Evolutionary conservation across 2,329 filamentous ascomycete genomes (phyloP).

Genomic region (Alternaria viburni): DNA sequence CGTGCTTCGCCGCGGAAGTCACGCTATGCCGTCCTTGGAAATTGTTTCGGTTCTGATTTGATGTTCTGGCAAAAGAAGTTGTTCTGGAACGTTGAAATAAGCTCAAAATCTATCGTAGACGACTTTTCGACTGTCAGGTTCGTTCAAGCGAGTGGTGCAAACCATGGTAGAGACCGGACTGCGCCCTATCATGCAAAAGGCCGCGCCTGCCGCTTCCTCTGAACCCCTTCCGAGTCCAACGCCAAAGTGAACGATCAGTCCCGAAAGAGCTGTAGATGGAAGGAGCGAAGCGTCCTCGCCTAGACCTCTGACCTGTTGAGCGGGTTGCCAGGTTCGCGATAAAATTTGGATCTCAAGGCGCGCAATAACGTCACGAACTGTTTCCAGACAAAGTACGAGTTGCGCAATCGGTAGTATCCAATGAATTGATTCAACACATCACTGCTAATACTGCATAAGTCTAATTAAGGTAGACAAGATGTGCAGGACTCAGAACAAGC

Average conservation of each 20-base stretch:
- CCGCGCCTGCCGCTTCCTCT: background rate
- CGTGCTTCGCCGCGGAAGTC: background rate
- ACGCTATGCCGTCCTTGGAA: background rate
- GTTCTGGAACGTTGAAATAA: background rate
- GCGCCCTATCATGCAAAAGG: background rate
- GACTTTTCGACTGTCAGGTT: background rate
- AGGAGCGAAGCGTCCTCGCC: background rate
- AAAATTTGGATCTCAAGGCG: background rate
- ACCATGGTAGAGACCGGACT: slow-evolving; percentile 1
- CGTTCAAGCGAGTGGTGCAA: background rate
- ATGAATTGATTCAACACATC: background rate
- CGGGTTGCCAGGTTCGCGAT: background rate
- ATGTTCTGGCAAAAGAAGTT: background rate
- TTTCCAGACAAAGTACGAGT: background rate
- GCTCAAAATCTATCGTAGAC: too few species aligned
- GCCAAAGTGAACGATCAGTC: background rate
- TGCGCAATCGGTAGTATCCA: background rate
- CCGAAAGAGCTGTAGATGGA: background rate
- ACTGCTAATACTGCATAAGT: background rate
- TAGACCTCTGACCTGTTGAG: background rate
- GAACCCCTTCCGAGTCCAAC: background rate
- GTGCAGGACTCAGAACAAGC: background rate
- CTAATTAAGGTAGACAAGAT: background rate
- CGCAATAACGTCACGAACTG: background rate
- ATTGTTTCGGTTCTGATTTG: background rate